A percentile compares a stretch with the other conserved stretches of the same genome.
Evolutionary conservation across 2,329 filamentous ascomycete genomes (phyloP).

Genomic region (Penicillium sp.): DNA sequence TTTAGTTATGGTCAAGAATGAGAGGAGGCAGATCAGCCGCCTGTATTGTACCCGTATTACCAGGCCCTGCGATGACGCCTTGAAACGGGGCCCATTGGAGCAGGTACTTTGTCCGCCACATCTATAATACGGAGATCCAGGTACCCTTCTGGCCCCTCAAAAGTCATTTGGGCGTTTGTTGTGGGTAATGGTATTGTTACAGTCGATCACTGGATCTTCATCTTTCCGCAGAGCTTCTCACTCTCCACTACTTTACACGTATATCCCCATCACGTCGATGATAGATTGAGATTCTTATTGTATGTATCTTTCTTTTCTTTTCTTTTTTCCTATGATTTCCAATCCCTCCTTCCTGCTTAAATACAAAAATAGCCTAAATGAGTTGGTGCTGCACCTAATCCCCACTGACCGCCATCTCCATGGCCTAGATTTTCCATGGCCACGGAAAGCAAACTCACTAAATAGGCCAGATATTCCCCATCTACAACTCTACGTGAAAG

Average conservation of each 20-base stretch:
- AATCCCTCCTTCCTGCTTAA: too few relatives aligned
- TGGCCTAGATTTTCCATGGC: slow-evolving; percentile 1
- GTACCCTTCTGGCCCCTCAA: background rate
- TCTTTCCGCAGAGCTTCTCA: slow-evolving; percentile 13
- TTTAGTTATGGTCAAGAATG: background rate
- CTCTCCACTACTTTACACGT: background rate
- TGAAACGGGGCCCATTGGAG: background rate
- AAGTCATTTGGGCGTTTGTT: background rate
- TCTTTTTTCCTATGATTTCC: background rate
- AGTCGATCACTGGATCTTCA: slow-evolving; percentile 16
- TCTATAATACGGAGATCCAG: background rate
- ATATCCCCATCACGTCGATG: background rate
- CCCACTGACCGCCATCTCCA: slow-evolving; percentile 1
- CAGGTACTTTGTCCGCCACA: background rate
- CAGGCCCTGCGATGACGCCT: background rate
- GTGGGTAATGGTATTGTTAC: slow-evolving; percentile 11
- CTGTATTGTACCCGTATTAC: background rate
- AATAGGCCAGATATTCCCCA: background rate
- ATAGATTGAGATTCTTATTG: background rate
- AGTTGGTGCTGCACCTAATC: background rate
- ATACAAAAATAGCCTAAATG: background rate
- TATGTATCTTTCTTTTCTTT: background rate
- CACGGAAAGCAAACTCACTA: background rate
- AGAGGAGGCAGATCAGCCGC: slow-evolving; percentile 13
- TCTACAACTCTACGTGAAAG: slow-evolving; percentile 10